Percentiles rank a stretch among this genome's conserved stretches.
Evolutionary conservation across 2,329 filamentous ascomycete genomes (phyloP).

Genomic region (Fonsecaea multimorphosa): DNA sequence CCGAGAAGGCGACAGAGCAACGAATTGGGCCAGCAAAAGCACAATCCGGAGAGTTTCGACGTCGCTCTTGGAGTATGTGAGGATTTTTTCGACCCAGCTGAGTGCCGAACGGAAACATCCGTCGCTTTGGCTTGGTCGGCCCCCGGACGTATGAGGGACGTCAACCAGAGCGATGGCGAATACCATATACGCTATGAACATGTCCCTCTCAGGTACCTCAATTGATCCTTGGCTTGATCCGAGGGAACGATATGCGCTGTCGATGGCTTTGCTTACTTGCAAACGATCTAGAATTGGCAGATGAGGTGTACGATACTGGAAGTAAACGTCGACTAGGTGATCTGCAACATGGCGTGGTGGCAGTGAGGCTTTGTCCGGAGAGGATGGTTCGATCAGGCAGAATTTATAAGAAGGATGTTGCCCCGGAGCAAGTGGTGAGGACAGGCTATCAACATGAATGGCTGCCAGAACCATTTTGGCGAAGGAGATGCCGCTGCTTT

Average conservation of each 20-base stretch:
- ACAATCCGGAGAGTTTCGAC: constrained; percentile 44
- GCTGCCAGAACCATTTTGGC: constrained; percentile 46
- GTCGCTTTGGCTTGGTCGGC: constrained; percentile 43
- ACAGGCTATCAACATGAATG: constrained; percentile 35
- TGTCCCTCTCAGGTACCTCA: constrained; percentile 36
- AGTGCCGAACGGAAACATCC: constrained; percentile 47
- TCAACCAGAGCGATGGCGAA: constrained; percentile 45
- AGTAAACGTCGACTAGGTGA: constrained; percentile 46
- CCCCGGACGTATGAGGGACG: constrained; percentile 39
- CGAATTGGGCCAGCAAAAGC: constrained; percentile 45
- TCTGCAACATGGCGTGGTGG: constrained; percentile 45
- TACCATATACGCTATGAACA: constrained; percentile 46
- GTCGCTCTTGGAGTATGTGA: constrained; percentile 44
- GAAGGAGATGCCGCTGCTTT: constrained; percentile 45
- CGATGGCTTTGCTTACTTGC: constrained; percentile 40
- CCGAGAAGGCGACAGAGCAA: constrained; percentile 43
- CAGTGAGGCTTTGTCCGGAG: constrained; percentile 39
- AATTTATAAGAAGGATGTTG: constrained; percentile 22
- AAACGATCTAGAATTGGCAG: constrained; percentile 43
- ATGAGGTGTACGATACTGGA: constrained; percentile 46
- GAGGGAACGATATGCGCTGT: constrained; percentile 40
- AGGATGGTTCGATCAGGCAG: constrained; percentile 2
- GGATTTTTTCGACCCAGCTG: constrained; percentile 41
- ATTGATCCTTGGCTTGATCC: constrained; percentile 23
- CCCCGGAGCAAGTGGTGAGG: constrained; percentile 22